A percentile compares a stretch with the other conserved stretches of the same genome.
Evolutionary conservation across 768 basidiomycete genomes (phyloP).

Genomic region (Collybia nuda): DNA sequence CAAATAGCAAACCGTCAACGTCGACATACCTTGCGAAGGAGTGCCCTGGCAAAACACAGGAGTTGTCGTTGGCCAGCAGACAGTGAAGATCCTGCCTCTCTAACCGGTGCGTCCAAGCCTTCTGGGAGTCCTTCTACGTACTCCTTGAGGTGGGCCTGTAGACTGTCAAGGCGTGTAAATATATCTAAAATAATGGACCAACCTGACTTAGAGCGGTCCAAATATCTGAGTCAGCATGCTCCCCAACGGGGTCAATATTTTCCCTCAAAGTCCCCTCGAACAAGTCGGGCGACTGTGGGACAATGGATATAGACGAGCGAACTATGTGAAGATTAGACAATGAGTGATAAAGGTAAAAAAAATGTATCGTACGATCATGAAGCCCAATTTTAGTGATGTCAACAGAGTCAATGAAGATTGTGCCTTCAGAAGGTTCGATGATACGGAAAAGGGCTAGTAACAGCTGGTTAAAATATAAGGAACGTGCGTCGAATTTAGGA

Average conservation of each 20-base stretch:
- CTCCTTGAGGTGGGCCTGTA: constrained; percentile 63
- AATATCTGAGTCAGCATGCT: constrained; percentile 74
- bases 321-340: constrained; percentile 37
- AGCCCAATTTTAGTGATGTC: constrained; percentile 79
- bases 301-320: constrained; percentile 79
- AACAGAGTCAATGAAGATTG: constrained; percentile 70
- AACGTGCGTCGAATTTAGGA: not conserved
- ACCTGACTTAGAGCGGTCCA: constrained; percentile 84
- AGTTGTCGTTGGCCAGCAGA: constrained; percentile 87
- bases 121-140: constrained; percentile 67
- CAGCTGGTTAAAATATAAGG: constrained; percentile 32
- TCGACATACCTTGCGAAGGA: constrained; percentile 63
- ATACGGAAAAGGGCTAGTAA: constrained; percentile 77
- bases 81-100: constrained; percentile 80
- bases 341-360: constrained; percentile 2
- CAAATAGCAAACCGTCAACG: constrained; percentile 1
- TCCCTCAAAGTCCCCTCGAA: constrained; percentile 77
- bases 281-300: constrained; percentile 75
- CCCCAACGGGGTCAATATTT: constrained; percentile 86
- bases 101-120: constrained; percentile 69
- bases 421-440: constrained; percentile 67
- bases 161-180: not conserved
- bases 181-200: not conserved
- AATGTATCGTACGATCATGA: constrained; percentile 52
- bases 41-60: constrained; percentile 84